Percentiles rank a stretch among this genome's conserved stretches.
These are phyloP conservation scores for Penicillium sp. DNA, from an alignment of 2,329 filamentous ascomycete species.

Conservation along the genomic window DNA sequence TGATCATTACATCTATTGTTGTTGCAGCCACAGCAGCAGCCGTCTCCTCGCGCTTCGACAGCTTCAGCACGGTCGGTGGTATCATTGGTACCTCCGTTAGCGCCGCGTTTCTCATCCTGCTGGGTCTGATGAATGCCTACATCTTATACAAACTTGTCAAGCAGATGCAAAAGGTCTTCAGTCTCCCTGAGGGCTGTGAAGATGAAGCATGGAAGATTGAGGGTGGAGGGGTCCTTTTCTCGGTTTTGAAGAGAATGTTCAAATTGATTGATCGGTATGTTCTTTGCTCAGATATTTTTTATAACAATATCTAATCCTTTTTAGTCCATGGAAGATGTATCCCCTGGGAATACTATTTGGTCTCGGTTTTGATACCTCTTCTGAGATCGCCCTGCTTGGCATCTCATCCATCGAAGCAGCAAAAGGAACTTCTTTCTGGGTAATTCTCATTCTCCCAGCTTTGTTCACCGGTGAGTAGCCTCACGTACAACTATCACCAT, in stretches of 20 bases:
- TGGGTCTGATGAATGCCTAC: constrained; percentile 81
- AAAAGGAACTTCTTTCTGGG: constrained; percentile 84
- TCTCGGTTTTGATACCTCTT: constrained; percentile 91
- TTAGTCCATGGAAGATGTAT: constrained; percentile 84
- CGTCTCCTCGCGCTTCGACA: constrained; percentile 74
- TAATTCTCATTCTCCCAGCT: constrained; percentile 87
- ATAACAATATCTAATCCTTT: background rate
- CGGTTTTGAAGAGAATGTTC: constrained; percentile 72
- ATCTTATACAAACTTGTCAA: constrained; percentile 76
- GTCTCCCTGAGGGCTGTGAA: constrained; percentile 45
- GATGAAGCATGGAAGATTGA: constrained; percentile 65
- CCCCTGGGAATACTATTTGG: constrained; percentile 86
- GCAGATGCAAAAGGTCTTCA: constrained; percentile 64
- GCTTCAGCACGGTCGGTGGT: constrained; percentile 75
- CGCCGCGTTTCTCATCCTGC: constrained; percentile 74
- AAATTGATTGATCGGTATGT: constrained; percentile 60
- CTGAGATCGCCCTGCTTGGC: constrained; percentile 86
- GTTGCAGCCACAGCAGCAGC: constrained; percentile 89
- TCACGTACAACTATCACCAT: too few relatives aligned
- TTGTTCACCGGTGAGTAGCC: constrained; percentile 72
- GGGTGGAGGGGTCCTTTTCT: constrained; percentile 72
- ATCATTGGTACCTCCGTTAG: constrained; percentile 89
- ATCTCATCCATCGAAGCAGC: constrained; percentile 86
- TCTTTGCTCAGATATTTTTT: background rate
- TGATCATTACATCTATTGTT: constrained; percentile 83